A percentile compares a stretch with the other conserved stretches of the same genome.
Evolutionary conservation across 192 early-diverging fungal species (phyloP).

Genomic region (Backusella mclennaniae): DNA sequence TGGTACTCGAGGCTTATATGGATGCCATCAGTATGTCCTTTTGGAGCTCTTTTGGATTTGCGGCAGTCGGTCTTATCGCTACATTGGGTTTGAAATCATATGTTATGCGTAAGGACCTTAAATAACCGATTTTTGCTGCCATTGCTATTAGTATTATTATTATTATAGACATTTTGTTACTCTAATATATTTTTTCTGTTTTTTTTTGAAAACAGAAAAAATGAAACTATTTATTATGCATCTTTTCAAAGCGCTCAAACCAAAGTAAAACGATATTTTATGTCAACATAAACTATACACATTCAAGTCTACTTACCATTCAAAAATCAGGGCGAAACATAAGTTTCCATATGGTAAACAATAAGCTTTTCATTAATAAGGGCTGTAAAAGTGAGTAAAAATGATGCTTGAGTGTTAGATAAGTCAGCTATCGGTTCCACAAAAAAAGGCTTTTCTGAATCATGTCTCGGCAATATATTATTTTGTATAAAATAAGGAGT

Average conservation of each 20-base stretch:
- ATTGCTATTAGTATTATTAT: not conserved
- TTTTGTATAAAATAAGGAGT: not conserved
- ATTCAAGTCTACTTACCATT: not conserved
- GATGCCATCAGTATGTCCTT: constrained; percentile 24
- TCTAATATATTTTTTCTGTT: not conserved
- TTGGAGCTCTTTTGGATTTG: constrained; percentile 26
- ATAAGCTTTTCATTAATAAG: not conserved
- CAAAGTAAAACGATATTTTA: too few relatives aligned
- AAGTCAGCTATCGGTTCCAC: not conserved
- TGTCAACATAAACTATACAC: not conserved
- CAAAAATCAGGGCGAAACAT: not conserved
- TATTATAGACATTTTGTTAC: not conserved
- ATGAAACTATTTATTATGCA: not conserved
- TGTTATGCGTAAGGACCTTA: constrained; percentile 20
- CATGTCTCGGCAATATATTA: not conserved
- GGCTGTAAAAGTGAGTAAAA: not conserved
- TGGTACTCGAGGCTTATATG: constrained; percentile 26
- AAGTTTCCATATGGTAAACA: not conserved
- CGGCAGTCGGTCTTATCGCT: constrained; percentile 15
- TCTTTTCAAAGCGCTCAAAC: too few relatives aligned
- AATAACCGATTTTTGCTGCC: not conserved
- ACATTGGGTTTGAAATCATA: constrained; percentile 24
- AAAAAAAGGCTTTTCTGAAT: not conserved
- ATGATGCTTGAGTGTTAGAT: not conserved
- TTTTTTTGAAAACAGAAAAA: not conserved